A percentile compares a stretch with the other conserved stretches of the same genome.
phyloP scores from a whole-genome alignment of 441 rosid species.

The Pelargonium fulgidum region DNA sequence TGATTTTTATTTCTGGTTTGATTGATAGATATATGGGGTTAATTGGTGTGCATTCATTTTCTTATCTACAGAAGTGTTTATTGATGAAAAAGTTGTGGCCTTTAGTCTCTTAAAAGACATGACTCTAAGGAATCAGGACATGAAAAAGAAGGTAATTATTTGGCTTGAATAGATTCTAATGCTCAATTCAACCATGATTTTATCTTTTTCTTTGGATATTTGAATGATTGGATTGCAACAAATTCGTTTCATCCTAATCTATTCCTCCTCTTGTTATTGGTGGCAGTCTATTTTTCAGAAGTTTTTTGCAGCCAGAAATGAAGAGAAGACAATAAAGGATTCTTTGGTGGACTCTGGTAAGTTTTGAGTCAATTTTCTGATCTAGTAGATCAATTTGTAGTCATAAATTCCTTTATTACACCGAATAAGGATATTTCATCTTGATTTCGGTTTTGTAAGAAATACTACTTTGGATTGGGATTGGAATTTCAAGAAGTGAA shows the following conservation, averaged over 20 bases:
- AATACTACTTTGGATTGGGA: not conserved
- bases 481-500: constrained; percentile 4
- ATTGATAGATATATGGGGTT: not conserved
- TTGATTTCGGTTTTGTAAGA: not conserved
- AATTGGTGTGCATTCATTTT: not conserved
- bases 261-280: constrained; percentile 1
- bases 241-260: not conserved
- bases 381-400: not conserved
- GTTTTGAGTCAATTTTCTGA: constrained; percentile 16
- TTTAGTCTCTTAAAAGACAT: constrained; percentile 10
- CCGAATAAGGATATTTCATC: not conserved
- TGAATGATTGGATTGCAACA: not conserved
- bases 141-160: constrained; percentile 29
- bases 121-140: constrained; percentile 33
- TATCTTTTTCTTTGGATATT: not conserved
- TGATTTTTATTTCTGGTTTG: not conserved
- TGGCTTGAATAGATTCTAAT: not conserved
- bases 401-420: not conserved
- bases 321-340: constrained; percentile 21
- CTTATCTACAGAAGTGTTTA: constrained; percentile 5
- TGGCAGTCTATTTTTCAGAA: constrained; percentile 37
- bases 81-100: constrained; percentile 20
- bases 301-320: constrained; percentile 29
- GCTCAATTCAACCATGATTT: not conserved
- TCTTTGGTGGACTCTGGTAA: constrained; percentile 29